Evolutionary conservation across 2,329 filamentous ascomycete genomes (phyloP), one percentile per base, ranked within the genome.

Genomic region (Tolypocladium paradoxum): DNA sequence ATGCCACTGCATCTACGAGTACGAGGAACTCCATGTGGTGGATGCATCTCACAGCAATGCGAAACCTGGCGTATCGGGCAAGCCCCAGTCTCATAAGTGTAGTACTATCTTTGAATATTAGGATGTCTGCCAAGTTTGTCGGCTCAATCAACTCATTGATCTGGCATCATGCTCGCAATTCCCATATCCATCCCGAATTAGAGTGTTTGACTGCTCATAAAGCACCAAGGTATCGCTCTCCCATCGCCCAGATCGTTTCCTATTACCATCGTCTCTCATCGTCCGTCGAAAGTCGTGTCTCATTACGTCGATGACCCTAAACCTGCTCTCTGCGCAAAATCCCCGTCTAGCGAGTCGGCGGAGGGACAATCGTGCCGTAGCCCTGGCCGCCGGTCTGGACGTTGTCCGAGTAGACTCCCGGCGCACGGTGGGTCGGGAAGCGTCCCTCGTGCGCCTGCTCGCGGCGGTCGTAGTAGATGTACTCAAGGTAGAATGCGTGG

Each of bases 401-500:
- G 36, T 80, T 79, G 36, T 87, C 78, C 61, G 82, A 87, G 66
- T 85, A 91, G 20, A 91, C 79, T 31, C 85, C 85, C 0, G 87
- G 82, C 1, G 85, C 85, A 2, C 75, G 76, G 9, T 70, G 63
- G 4, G 74, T 71, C 22, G 76, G 71, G 55, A 76, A 75, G 12
- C 75, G 73, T 6, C 86, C 86, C 35, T 78, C 72, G 47, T 75
- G 70, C 2, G 77, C 76, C 65, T 84, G 79, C 60, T 88, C 83
- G 51, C 77, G 78, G 38, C 85, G 85, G 62, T 88, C 81, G 68
- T 85, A 92, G 73, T 91, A 95, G 57, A 95, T 76, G 66, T 90
- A 95, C 69, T 90, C 83, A 56, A 90, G 60, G 66, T 91, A 93
- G 68, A 91, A 90, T 45, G 87, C 87, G 65, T 90, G 84, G 43